phyloP scores from a whole-genome alignment of 306 rosid species.

The Malus sylvestris region DNA sequence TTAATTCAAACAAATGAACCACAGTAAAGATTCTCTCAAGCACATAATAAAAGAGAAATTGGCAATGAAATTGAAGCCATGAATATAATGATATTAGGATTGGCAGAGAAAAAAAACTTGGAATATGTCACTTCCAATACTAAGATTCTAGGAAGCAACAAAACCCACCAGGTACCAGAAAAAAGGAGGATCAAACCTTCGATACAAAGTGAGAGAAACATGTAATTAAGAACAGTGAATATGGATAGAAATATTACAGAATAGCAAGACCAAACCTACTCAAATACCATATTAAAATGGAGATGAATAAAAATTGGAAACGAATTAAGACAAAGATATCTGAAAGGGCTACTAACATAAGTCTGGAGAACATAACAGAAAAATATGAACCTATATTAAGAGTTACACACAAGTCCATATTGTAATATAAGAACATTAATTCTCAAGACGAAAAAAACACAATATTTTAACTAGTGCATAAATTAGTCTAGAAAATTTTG shows the following conservation, averaged over 20 bases:
- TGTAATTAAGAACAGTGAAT: neutral
- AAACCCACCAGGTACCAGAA: neutral
- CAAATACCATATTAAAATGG: neutral
- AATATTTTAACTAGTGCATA: no score
- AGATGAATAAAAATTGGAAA: neutral
- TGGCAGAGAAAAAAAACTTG: no score
- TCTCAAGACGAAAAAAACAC: no score
- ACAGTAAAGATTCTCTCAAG: no score
- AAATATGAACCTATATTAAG: neutral
- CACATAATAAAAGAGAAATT: no score
- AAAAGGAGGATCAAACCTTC: neutral
- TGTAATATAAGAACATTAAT: neutral
- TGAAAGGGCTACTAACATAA: neutral
- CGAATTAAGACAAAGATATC: neutral
- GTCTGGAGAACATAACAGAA: neutral
- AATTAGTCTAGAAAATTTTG: no score
- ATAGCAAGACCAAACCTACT: neutral
- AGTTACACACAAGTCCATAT: neutral
- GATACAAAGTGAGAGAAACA: neutral
- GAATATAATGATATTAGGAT: no score
- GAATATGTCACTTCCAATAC: no score
- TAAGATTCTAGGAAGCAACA: neutral
- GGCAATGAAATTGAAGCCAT: no score
- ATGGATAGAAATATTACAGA: neutral
- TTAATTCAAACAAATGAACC: no score